Base-by-base conservation (phyloP, 2,329 filamentous ascomycete genomes). In the Aspergillus neoniger region DNA sequence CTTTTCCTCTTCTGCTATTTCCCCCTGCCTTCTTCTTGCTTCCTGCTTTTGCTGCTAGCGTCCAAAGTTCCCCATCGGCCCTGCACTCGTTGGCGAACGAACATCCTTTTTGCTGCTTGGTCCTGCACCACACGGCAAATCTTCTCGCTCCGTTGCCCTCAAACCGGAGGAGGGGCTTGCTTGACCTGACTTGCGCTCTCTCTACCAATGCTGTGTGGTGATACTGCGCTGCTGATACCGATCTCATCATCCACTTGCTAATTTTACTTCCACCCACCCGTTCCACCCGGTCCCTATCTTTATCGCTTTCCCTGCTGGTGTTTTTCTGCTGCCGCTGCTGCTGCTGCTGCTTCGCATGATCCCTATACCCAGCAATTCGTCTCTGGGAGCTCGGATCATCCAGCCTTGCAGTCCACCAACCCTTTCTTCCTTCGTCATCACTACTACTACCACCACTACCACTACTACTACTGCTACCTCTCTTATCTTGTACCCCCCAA, bases 81-180 rank as follows among this genome's bases (percentile, higher is more conserved):
- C 57, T 64, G 64, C 57, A 62, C 60, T 59, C 41, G 58, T 65
- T 64, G 59, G 60, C 64, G 59, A 64, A 60, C 55, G 55, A 28
- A 8, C 25, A 2, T 28, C 60, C 59, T 47, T 56, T 54, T 54
- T 67, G 63, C 59, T 63, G 57, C 61, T 64, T 62, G 52, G 56
- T 64, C 57, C 58, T 66, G 60, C 63, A 64, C 61, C 39, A 28
- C 50, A 64, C 60, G 57, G 61, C 65, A 67, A 67, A 66, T 64
- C 62, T 62, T 53, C 59, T 67, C 36, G n/a, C 56, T 60, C 38
- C 59, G 57, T 63, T 66, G 63, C 48, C 39, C 58, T 61, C 57
- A 56, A 53, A 43, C 58, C 55, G 60, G 63, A 65, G 59, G 64
- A 65, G 60, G 66, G 61, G 60, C 58, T 50, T 62, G 47, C 50